These are phyloP conservation scores for Castanopsis chinensis DNA, from an alignment of 306 rosid species.

Conservation along the genomic window DNA sequence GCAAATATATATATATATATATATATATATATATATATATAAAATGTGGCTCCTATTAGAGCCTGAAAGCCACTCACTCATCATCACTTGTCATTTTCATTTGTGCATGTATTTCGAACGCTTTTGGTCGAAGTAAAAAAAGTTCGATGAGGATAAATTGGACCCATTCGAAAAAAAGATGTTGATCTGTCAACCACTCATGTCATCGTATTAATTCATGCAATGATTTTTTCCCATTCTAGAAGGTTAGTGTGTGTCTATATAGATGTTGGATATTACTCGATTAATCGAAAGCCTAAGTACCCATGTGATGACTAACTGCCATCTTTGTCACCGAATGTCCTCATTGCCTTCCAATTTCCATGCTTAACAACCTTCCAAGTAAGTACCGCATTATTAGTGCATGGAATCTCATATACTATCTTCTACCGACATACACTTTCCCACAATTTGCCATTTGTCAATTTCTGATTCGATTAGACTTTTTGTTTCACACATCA, in stretches of 20 bases:
- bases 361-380: slow-evolving; percentile 3
- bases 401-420: not conserved
- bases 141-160: not conserved
- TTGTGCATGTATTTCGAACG: not conserved
- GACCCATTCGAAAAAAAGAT: not conserved
- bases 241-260: not conserved
- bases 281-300: slow-evolving; percentile 16
- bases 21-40: too few relatives aligned
- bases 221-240: slow-evolving; percentile 2
- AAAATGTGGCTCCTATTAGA: too few relatives aligned
- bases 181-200: slow-evolving; percentile 11
- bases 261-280: slow-evolving; percentile 1
- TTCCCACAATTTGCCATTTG: too few relatives aligned
- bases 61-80: too few relatives aligned
- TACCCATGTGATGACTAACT: slow-evolving; percentile 1
- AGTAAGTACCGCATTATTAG: not conserved
- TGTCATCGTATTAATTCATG: not conserved
- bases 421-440: too few relatives aligned
- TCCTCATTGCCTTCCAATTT: not conserved
- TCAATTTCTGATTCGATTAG: too few relatives aligned
- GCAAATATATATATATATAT: too few relatives aligned
- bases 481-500: too few relatives aligned
- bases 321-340: slow-evolving; percentile 12
- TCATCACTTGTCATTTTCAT: not conserved
- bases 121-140: not conserved